Evolutionary conservation across 345 rosid species (phyloP).

Genomic region (Bruguiera sexangula): DNA sequence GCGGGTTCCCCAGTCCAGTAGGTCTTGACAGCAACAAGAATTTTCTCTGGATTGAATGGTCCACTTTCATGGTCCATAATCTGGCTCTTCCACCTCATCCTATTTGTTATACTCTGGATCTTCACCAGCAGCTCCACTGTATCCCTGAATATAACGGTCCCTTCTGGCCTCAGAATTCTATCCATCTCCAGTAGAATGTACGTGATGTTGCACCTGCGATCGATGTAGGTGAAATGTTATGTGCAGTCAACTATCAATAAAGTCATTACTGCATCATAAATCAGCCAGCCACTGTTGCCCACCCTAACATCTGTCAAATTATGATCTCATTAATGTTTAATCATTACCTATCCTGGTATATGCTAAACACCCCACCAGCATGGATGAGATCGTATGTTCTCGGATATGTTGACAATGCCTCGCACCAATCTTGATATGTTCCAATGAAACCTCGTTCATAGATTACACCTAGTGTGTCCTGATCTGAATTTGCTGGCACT

Average conservation of each 20-base stretch:
- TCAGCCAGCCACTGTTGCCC: no score
- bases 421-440: slow-evolving; percentile 94
- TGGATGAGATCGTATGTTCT: slow-evolving; percentile 96
- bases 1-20: slow-evolving; percentile 81
- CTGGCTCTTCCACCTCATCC: slow-evolving; percentile 87
- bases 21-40: slow-evolving; percentile 74
- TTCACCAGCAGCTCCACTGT: slow-evolving; percentile 76
- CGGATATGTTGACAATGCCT: slow-evolving; percentile 95
- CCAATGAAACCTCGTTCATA: slow-evolving; percentile 87
- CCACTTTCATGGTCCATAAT: slow-evolving; percentile 92
- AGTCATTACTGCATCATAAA: no score
- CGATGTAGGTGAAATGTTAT: no score
- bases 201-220: slow-evolving; percentile 67
- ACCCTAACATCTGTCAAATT: no score
- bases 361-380: slow-evolving; percentile 71
- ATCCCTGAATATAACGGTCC: slow-evolving; percentile 87
- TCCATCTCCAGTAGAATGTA: slow-evolving; percentile 94
- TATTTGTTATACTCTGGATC: slow-evolving; percentile 59
- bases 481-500: slow-evolving; percentile 61
- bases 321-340: no score
- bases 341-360: slow-evolving; percentile 69
- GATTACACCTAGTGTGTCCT: slow-evolving; percentile 75
- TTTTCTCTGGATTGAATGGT: slow-evolving; percentile 89
- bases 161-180: slow-evolving; percentile 91
- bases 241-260: no score